Evolutionary conservation across 228 moss, liverwort and hornwort species (phyloP).

Genomic region (Sphagnum fallax): DNA sequence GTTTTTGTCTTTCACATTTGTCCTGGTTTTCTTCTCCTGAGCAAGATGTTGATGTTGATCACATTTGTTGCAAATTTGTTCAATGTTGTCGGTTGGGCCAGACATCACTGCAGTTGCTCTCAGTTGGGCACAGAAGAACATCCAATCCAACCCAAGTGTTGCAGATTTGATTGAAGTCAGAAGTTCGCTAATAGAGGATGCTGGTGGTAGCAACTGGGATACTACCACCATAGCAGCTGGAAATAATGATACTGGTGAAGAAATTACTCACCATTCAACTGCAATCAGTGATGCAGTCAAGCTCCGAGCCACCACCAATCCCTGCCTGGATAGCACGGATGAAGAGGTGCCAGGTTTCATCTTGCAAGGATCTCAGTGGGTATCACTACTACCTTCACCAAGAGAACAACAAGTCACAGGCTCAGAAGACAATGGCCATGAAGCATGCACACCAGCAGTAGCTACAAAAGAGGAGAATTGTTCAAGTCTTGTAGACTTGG

Average conservation of each 20-base stretch:
- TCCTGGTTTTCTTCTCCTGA: no score
- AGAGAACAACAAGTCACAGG: constrained; percentile 5
- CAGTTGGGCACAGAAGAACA: constrained; percentile 78
- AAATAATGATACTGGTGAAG: constrained; percentile 3
- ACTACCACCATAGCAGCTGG: neutral
- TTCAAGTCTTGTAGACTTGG: neutral
- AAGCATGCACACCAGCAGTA: constrained; percentile 7
- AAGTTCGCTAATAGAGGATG: constrained; percentile 23
- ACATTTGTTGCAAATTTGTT: no score
- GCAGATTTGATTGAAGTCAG: constrained; percentile 61
- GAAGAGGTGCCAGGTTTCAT: constrained; percentile 2
- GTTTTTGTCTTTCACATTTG: no score
- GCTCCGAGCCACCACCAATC: neutral
- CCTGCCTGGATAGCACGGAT: neutral
- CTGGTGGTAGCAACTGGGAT: neutral
- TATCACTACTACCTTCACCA: neutral
- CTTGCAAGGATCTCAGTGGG: constrained; percentile 9
- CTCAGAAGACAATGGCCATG: constrained; percentile 2
- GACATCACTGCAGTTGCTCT: constrained; percentile 81
- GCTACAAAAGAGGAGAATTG: constrained; percentile 7
- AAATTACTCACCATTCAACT: constrained; percentile 2
- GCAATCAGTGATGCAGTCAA: constrained; percentile 9
- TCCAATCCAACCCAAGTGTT: constrained; percentile 59
- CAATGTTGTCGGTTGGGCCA: constrained; percentile 19
- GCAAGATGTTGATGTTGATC: no score